Evolutionary conservation across 805 yeast genomes (phyloP), one percentile per base, ranked within the genome.

Genomic region (Teunomyces barrocoloradensis): DNA sequence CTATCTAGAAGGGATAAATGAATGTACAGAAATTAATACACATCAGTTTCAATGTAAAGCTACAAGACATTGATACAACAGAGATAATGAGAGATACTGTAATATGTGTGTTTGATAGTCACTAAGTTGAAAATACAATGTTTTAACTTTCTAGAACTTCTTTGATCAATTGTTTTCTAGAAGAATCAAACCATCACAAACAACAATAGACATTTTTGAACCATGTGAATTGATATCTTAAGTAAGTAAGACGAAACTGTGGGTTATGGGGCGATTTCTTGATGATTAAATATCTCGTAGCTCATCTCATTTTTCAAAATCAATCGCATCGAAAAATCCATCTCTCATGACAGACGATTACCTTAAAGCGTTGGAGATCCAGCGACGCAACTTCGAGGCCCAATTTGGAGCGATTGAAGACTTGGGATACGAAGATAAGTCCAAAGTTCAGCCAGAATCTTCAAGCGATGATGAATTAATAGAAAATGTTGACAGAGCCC

Each of bases 341-440:
- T 37, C 40, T 27, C 40, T 37, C 29, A 37, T 37, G 18, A 69
- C 65, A 45, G 73, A 66, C 17, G 69, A 62, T 10, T 70, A 68
- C 52, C 45, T 59, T 60, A 54, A 54, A 20, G 63, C 63, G 6
- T 48, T 82, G 61, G 87, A 81, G 57, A 54, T 69, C 18, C 87
- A 83, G 57, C 65, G 88, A 47, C 59, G 68, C 20, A 79, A 80
- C 33, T 83, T 83, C 58, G 88, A 83, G 56, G 79, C 79, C 3
- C 87, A 81, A 61, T 83, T 83, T 57, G 87, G 87, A 0, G 65
- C 78, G 2, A 55, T 83, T 10, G 85, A 79, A 54, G 66, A 67
- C 1, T 61, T 82, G 74, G 83, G 84, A 4, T 78, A 63, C 50
- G 71, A 74, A 27, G 84, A 79, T 54, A 64, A 66, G 46, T 56